Percentiles rank a stretch among this genome's conserved stretches.
Evolutionary conservation across 2,329 filamentous ascomycete species (phyloP).

Genomic region (Amauroascus niger): DNA sequence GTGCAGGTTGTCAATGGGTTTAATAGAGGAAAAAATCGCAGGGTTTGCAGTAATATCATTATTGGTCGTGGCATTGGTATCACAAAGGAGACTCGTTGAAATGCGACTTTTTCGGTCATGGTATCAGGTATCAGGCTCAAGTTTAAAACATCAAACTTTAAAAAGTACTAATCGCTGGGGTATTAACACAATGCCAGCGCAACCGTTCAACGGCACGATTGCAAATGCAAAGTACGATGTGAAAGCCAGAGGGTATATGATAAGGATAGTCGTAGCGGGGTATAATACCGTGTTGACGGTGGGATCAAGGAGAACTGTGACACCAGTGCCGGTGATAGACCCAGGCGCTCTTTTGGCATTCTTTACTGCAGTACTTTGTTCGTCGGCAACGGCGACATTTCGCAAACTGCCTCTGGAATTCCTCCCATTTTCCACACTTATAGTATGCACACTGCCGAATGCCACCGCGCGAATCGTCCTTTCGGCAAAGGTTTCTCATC

Average conservation of each 20-base stretch:
- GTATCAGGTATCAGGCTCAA: slow-evolving; percentile 3
- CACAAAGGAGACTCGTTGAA: slow-evolving; percentile 12
- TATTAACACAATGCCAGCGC: background rate
- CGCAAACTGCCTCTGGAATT: slow-evolving; percentile 90
- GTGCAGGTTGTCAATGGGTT: background rate
- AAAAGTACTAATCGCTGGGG: background rate
- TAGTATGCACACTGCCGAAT: slow-evolving; percentile 98
- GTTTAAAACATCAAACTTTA: background rate
- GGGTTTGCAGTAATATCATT: slow-evolving; percentile 7
- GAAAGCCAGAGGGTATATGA: background rate
- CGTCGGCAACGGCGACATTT: slow-evolving; percentile 93
- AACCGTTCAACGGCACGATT: background rate
- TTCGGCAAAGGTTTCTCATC: slow-evolving; percentile 96
- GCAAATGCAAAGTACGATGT: slow-evolving; percentile 5
- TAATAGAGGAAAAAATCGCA: background rate
- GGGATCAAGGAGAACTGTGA: slow-evolving; percentile 31
- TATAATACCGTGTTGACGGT: slow-evolving; percentile 2
- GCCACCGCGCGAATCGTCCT: slow-evolving; percentile 87
- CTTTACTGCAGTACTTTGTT: slow-evolving; percentile 99
- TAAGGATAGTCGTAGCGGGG: background rate
- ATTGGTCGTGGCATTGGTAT: slow-evolving; percentile 8
- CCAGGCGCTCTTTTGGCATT: slow-evolving; percentile 98
- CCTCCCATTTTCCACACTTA: slow-evolving; percentile 96
- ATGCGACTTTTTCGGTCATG: slow-evolving; percentile 8
- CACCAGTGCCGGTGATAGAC: slow-evolving; percentile 98